Percentiles rank a stretch among this genome's conserved stretches.
Evolutionary conservation across 139 green algal species (phyloP).

Genomic region (Micromonas pusilla): DNA sequence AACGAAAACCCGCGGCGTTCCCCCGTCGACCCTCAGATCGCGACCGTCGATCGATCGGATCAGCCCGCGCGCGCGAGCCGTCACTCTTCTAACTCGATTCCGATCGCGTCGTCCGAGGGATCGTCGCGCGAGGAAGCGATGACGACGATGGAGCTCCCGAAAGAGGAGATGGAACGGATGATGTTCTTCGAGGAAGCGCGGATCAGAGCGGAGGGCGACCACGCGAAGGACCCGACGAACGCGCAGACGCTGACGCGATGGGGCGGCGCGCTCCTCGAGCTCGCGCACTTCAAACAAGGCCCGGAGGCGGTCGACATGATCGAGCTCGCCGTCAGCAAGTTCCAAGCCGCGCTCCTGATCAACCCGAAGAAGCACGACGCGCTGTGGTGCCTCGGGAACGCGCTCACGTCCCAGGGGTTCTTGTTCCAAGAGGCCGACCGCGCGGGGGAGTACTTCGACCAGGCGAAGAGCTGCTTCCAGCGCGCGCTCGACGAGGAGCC

Average conservation of each 20-base stretch:
- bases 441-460: constrained; percentile 69
- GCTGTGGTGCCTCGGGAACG: constrained; percentile 94
- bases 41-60: too few relatives aligned
- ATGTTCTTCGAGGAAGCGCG: constrained; percentile 88
- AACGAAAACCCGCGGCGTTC: too few relatives aligned
- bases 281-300: constrained; percentile 89
- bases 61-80: too few relatives aligned
- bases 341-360: constrained; percentile 69
- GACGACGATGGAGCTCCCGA: constrained; percentile 24
- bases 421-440: constrained; percentile 50
- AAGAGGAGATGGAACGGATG: constrained; percentile 40
- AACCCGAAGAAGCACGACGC: constrained; percentile 70
- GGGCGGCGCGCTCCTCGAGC: constrained; percentile 89
- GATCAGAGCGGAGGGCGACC: constrained; percentile 67
- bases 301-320: constrained; percentile 78
- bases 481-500: constrained; percentile 68
- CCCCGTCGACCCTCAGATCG: too few relatives aligned
- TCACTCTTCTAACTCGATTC: too few relatives aligned
- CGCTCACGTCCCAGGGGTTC: constrained; percentile 81
- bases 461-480: constrained; percentile 73
- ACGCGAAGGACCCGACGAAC: constrained; percentile 67
- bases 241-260: constrained; percentile 87
- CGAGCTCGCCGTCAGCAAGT: constrained; percentile 73
- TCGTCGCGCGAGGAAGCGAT: too few relatives aligned
- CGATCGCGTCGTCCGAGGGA: too few relatives aligned